These are phyloP conservation scores for Pseudonitzschia multistriata DNA, from an alignment of 108 stramenopile genomes.

Conservation along the genomic window DNA sequence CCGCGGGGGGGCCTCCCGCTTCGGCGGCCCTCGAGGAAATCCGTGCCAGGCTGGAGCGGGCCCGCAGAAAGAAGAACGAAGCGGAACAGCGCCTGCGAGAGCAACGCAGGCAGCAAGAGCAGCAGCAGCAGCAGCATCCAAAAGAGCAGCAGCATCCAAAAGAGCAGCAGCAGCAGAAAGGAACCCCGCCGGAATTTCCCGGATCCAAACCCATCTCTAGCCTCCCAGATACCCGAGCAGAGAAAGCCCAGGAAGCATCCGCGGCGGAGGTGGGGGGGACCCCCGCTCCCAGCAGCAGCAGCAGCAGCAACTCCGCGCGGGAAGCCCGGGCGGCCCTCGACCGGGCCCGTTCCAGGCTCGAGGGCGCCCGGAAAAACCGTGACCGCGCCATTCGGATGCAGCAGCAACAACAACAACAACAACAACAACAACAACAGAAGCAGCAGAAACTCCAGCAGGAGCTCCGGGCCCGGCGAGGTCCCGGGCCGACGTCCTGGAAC, in stretches of 20 bases:
- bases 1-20: no score
- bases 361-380: background rate
- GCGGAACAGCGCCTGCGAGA: background rate
- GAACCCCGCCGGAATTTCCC: background rate
- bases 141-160: background rate
- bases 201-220: background rate
- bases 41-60: background rate
- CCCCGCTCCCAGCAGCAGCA: background rate
- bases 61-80: background rate
- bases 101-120: background rate
- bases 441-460: background rate
- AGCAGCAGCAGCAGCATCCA: background rate
- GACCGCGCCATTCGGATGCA: background rate
- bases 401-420: no score
- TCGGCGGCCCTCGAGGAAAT: background rate
- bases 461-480: background rate
- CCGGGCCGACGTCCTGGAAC: background rate
- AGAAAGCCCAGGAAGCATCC: background rate
- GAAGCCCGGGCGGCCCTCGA: slow-evolving; percentile 14
- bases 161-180: background rate
- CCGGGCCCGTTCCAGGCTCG: slow-evolving; percentile 12
- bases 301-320: background rate
- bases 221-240: background rate
- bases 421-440: background rate
- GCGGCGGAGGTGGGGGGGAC: background rate